phyloP scores from a whole-genome alignment of 495 filamentous ascomycete genomes.

The Penicillium pulvis region DNA sequence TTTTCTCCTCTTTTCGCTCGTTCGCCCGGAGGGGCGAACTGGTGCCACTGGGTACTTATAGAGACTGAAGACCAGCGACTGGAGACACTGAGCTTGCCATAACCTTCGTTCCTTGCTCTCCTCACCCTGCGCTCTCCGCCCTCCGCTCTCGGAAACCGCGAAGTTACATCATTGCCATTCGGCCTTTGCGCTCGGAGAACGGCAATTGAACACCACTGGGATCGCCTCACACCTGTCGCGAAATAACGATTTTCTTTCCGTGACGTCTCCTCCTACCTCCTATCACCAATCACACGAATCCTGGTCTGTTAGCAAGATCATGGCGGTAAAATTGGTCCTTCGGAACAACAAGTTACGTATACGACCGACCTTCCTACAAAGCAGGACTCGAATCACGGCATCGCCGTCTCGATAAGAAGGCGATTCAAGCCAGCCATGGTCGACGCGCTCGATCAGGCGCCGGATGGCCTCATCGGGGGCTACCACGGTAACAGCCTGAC shows the following conservation, averaged over 20 bases:
- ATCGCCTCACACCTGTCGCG: neutral
- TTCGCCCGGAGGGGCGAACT: slow-evolving; percentile 3
- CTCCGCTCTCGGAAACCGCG: slow-evolving; percentile 8
- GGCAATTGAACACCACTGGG: neutral
- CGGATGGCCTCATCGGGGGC: slow-evolving; percentile 40
- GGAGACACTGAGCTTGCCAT: neutral
- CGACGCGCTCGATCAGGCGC: slow-evolving; percentile 24
- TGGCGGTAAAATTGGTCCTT: slow-evolving; percentile 16
- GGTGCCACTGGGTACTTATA: neutral
- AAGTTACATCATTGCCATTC: slow-evolving; percentile 15
- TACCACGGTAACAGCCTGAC: slow-evolving; percentile 30
- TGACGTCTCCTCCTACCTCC: neutral
- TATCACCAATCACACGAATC: slow-evolving; percentile 16
- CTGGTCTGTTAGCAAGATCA: slow-evolving; percentile 12
- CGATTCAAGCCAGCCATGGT: slow-evolving; percentile 9
- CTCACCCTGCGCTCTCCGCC: neutral
- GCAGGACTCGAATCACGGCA: slow-evolving; percentile 5
- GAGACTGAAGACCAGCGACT: neutral
- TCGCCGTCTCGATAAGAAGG: neutral
- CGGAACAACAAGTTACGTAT: slow-evolving; percentile 10
- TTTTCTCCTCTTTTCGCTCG: neutral
- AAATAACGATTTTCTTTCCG: neutral
- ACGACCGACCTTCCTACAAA: slow-evolving; percentile 12
- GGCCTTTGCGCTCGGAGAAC: slow-evolving; percentile 2
- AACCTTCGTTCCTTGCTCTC: neutral